Evolutionary conservation across 192 early-diverging fungal species (phyloP), one percentile per base, ranked within the genome.

Genomic region (Geranomyces variabilis): DNA sequence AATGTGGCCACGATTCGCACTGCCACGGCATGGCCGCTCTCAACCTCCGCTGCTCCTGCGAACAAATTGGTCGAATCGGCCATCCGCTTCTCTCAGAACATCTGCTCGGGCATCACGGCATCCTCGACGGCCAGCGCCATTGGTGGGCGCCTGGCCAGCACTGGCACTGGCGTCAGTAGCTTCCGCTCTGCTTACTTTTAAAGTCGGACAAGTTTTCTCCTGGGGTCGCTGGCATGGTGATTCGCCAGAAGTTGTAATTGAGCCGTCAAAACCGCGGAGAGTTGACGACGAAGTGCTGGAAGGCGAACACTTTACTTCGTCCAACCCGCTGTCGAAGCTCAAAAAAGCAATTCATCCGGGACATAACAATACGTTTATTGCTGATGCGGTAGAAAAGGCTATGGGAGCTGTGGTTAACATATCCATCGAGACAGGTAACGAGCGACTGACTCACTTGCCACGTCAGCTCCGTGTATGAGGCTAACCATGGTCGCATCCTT

Each of bases 381-480:
- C 84, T 28, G 79, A 83, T 53, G 81, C 81, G 7, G 77, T 73
- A 8, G 84, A 85, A 36, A 71, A 71, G 22, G 79, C 79, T 7
- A 14, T 80, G 59, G 79, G 79, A 15, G 70, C 74, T 0, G 84
- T 85, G 19, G 84, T 85, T 17, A 81, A 81, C 57, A 85, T 85
- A 9, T 53, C 67, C 17, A 58, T 83, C n/a, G 78, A 78, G 46
- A 79, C 75, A 24, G 80, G 80, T 81, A 57, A 48, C 74, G 28
- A 34, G 5, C 5, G 45, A 45, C 7, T 24, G 6, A 1, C 30
- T 33, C 21, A 61, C 6, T 5, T 19, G 59, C 19, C 24, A 53
- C 51, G 17, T 8, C 51, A 3, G 51, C 24, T 3, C 3, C 4
- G 15, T n/a, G 6, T 53, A 26, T 6, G 51, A n/a, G 4, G 5